A percentile compares a stretch with the other conserved stretches of the same genome.
These are phyloP conservation scores for Aspergillus saccharolyticus DNA, from an alignment of 495 filamentous ascomycete genomes.

Conservation along the genomic window DNA sequence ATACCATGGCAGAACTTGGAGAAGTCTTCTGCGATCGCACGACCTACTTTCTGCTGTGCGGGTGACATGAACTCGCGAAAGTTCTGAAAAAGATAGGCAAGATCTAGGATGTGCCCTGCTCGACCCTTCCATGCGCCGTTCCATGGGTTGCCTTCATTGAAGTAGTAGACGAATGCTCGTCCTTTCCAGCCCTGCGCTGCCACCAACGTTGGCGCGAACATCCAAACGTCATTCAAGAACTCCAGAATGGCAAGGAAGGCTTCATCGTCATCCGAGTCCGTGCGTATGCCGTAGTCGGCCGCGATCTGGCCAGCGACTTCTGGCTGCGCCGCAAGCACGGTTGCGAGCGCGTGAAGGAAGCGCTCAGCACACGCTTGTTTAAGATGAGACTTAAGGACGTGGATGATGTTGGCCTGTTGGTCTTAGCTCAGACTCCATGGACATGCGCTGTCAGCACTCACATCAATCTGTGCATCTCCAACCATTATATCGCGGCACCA, in stretches of 20 bases:
- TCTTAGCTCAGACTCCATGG: conserved; percentile 18
- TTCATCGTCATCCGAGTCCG: conserved; percentile 26
- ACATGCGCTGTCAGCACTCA: conserved; percentile 22
- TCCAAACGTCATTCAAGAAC: conserved; percentile 36
- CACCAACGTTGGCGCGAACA: conserved; percentile 33
- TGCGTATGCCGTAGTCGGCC: conserved; percentile 25
- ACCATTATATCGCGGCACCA: conserved; percentile 41
- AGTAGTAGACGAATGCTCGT: not conserved
- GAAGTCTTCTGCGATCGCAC: conserved; percentile 38
- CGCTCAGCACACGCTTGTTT: conserved; percentile 27
- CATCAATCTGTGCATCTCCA: conserved; percentile 39
- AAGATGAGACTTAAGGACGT: conserved; percentile 10
- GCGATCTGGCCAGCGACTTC: conserved; percentile 23
- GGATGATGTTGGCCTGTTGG: conserved; percentile 17
- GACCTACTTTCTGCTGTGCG: conserved; percentile 25
- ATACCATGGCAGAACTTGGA: conserved; percentile 41
- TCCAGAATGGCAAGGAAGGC: conserved; percentile 30
- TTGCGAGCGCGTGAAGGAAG: conserved; percentile 25
- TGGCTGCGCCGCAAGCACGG: conserved; percentile 17
- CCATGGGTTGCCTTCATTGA: not conserved
- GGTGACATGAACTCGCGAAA: conserved; percentile 32
- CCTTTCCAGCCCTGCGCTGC: not conserved
- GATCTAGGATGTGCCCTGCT: conserved; percentile 38
- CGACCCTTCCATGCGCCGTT: not conserved
- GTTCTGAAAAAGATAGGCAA: conserved; percentile 45